These are phyloP conservation scores for Sporisorium exsertum DNA, from an alignment of 1,284 basidiomycete species.

Conservation along the genomic window DNA sequence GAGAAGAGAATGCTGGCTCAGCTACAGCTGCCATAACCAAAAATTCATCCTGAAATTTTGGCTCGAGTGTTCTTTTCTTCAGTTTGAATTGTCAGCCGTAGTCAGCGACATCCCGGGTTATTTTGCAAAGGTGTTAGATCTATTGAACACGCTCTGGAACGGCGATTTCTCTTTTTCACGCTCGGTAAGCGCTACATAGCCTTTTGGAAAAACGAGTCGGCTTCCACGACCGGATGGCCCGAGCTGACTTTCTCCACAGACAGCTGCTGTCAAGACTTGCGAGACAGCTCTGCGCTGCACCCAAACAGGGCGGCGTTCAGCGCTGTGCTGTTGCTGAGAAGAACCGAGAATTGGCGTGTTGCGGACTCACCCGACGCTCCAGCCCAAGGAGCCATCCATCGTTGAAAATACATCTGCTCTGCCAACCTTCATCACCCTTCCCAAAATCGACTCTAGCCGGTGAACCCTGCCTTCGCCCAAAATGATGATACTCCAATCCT, in stretches of 20 bases:
- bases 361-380: background rate
- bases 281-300: background rate
- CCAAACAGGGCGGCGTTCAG: background rate
- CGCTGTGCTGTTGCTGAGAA: background rate
- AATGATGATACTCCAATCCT: conserved; percentile 41
- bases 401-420: background rate
- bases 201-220: background rate
- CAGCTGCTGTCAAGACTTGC: no score
- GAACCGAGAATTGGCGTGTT: background rate
- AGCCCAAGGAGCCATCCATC: background rate
- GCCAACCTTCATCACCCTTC: background rate
- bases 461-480: conserved; percentile 5
- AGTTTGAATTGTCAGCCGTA: conserved; percentile 22
- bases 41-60: conserved; percentile 31
- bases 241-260: conserved; percentile 18
- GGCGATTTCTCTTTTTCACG: conserved; percentile 27
- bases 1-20: conserved; percentile 9
- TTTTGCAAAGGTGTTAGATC: background rate
- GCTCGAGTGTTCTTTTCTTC: conserved; percentile 9
- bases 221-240: conserved; percentile 38
- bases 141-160: background rate
- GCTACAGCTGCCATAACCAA: conserved; percentile 29
- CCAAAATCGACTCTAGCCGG: background rate
- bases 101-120: conserved; percentile 13
- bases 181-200: conserved; percentile 9